Evolutionary conservation across 2,329 filamentous ascomycete genomes (phyloP).

Genomic region (Alternaria tenuissima): DNA sequence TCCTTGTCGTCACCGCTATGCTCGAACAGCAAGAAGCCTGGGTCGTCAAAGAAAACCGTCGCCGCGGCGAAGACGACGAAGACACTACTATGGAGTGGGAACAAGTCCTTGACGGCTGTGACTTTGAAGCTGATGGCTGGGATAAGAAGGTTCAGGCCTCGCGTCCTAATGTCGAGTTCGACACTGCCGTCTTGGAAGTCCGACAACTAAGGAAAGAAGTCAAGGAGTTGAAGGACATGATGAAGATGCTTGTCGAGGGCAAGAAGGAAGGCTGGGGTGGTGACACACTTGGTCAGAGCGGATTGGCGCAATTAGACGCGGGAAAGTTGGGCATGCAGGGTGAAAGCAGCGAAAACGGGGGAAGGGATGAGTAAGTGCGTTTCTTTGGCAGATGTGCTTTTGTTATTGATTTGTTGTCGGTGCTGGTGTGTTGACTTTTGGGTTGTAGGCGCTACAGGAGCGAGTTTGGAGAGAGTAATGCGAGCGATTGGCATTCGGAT

Average conservation of each 20-base stretch:
- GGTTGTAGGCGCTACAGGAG: constrained; percentile 21
- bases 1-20: constrained; percentile 79
- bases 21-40: constrained; percentile 58
- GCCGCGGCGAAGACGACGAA: constrained; percentile 85
- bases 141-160: constrained; percentile 77
- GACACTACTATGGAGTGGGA: constrained; percentile 94
- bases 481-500: constrained; percentile 33
- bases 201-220: constrained; percentile 56
- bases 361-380: constrained; percentile 32
- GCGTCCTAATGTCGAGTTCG: constrained; percentile 82
- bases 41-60: constrained; percentile 75
- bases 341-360: constrained; percentile 38
- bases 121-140: constrained; percentile 89
- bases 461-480: constrained; percentile 34
- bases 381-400: constrained; percentile 1
- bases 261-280: constrained; percentile 35
- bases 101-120: constrained; percentile 73
- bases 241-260: constrained; percentile 36
- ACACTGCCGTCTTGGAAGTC: constrained; percentile 75
- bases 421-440: constrained; percentile 12
- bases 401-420: background rate
- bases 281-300: constrained; percentile 43
- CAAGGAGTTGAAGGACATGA: constrained; percentile 54
- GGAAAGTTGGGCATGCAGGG: constrained; percentile 21
- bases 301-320: constrained; percentile 29